Evolutionary conservation across 495 filamentous ascomycete species (phyloP).

Genomic region (Achaetomiella virescens): DNA sequence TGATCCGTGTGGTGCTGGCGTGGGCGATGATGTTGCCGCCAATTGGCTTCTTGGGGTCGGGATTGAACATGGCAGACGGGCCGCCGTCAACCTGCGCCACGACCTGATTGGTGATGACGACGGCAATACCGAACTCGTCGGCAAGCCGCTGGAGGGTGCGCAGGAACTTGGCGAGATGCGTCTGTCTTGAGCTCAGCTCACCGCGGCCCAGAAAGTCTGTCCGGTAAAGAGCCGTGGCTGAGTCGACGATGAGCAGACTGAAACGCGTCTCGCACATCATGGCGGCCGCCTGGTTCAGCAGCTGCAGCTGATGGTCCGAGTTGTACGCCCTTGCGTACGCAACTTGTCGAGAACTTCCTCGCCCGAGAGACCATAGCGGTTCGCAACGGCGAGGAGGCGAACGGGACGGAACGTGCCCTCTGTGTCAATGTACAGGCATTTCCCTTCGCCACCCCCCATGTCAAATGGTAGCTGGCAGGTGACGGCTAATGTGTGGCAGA

Average conservation of each 20-base stretch:
- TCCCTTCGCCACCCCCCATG: constrained; percentile 97
- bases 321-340: constrained; percentile 98
- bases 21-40: constrained; percentile 98
- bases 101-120: constrained; percentile 98
- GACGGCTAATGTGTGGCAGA: constrained; percentile 96
- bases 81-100: constrained; percentile 97
- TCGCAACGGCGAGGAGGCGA: constrained; percentile 81
- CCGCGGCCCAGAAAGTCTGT: constrained; percentile 94
- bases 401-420: constrained; percentile 96
- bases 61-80: constrained; percentile 95
- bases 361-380: constrained; percentile 86
- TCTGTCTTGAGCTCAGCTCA: constrained; percentile 83
- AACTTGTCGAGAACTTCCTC: constrained; percentile 98
- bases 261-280: constrained; percentile 99
- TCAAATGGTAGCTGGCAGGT: constrained; percentile 97
- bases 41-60: constrained; percentile 97
- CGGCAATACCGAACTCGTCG: constrained; percentile 96
- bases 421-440: constrained; percentile 98
- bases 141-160: constrained; percentile 87
- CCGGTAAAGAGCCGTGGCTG: constrained; percentile 87
- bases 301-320: constrained; percentile 91
- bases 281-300: constrained; percentile 86
- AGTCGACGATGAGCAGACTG: constrained; percentile 90
- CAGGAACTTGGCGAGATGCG: constrained; percentile 96
- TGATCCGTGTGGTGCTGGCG: constrained; percentile 83